Percentiles rank a stretch among this genome's conserved stretches.
Conservation (phyloP, 352 stramenopile genomes). For the Globisporangium cederbergense region DNA sequence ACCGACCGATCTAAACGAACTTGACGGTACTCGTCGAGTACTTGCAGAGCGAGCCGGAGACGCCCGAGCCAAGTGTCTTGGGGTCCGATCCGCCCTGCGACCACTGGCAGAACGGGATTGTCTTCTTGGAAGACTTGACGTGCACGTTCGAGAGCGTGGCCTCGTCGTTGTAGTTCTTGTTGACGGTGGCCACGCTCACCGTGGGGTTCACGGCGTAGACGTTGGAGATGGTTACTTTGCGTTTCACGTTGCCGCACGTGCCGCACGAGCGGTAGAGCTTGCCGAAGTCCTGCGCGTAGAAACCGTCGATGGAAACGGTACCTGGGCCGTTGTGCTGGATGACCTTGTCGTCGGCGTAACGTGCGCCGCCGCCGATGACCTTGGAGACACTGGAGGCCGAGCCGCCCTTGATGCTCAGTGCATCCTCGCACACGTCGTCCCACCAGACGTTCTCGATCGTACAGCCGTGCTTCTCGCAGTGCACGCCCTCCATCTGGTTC, state of each 20-base stretch:
- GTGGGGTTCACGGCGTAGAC: slow-evolving; percentile 22
- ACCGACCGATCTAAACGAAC: not conserved
- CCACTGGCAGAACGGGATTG: slow-evolving; percentile 17
- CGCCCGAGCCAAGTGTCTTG: slow-evolving; percentile 11
- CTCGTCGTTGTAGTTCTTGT: slow-evolving; percentile 23
- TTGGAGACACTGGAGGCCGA: slow-evolving; percentile 18
- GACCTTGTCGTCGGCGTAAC: slow-evolving; percentile 29
- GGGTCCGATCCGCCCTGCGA: slow-evolving; percentile 8
- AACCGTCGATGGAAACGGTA: slow-evolving; percentile 21
- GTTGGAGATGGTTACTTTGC: slow-evolving; percentile 22
- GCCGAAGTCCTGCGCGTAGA: slow-evolving; percentile 28
- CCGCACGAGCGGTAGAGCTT: slow-evolving; percentile 31
- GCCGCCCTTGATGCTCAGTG: slow-evolving; percentile 26
- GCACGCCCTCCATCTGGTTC: too few relatives aligned
- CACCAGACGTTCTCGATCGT: slow-evolving; percentile 35
- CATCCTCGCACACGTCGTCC: slow-evolving; percentile 29
- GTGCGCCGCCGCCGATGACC: slow-evolving; percentile 25
- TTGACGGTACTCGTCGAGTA: slow-evolving; percentile 16
- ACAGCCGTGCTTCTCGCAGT: not conserved
- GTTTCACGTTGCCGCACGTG: slow-evolving; percentile 20
- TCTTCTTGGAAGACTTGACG: slow-evolving; percentile 16
- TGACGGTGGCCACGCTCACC: slow-evolving; percentile 21
- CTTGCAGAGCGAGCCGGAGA: slow-evolving; percentile 12
- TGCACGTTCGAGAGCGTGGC: slow-evolving; percentile 22
- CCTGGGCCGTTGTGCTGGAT: slow-evolving; percentile 29